Conservation (phyloP, 768 basidiomycete genomes). For the Amanita pallidorosea region DNA sequence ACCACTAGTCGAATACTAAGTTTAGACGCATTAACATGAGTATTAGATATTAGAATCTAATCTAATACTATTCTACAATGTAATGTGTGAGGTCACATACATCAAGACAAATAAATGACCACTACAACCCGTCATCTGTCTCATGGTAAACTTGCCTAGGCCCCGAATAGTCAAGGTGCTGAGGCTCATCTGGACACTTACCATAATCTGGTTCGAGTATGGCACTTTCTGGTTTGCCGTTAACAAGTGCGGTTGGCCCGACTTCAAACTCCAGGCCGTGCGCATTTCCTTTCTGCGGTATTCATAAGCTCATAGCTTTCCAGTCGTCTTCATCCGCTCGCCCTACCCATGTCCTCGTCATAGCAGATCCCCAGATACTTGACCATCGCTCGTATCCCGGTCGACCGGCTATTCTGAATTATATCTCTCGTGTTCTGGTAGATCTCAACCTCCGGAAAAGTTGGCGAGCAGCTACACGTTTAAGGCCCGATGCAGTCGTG, state of each 20-base stretch:
- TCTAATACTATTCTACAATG: no score
- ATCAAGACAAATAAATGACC: not conserved
- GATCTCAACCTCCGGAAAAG: conserved; percentile 80
- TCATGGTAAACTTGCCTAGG: conserved; percentile 16
- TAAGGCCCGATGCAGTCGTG: conserved; percentile 61
- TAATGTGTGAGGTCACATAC: not conserved
- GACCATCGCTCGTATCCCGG: conserved; percentile 66
- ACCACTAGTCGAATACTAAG: conserved; percentile 24
- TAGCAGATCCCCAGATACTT: conserved; percentile 85
- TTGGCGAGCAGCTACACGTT: conserved; percentile 58
- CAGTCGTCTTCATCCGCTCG: conserved; percentile 13
- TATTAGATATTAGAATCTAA: no score
- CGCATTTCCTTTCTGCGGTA: not conserved
- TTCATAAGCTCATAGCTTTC: conserved; percentile 6
- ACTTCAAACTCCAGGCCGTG: conserved; percentile 12
- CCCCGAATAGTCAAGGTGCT: conserved; percentile 30
- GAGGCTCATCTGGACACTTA: conserved; percentile 48
- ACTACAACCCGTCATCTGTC: not conserved
- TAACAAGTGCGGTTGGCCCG: conserved; percentile 52
- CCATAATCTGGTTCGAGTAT: conserved; percentile 64
- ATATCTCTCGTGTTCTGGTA: conserved; percentile 52
- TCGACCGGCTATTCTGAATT: conserved; percentile 41
- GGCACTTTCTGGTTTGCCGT: conserved; percentile 41
- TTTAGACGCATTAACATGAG: not conserved
- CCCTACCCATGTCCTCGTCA: conserved; percentile 55